A percentile compares a stretch with the other conserved stretches of the same genome.
phyloP scores from a whole-genome alignment of 1,139 yeast genomes.

The Hemisphaericaspora lyxosophila region DNA sequence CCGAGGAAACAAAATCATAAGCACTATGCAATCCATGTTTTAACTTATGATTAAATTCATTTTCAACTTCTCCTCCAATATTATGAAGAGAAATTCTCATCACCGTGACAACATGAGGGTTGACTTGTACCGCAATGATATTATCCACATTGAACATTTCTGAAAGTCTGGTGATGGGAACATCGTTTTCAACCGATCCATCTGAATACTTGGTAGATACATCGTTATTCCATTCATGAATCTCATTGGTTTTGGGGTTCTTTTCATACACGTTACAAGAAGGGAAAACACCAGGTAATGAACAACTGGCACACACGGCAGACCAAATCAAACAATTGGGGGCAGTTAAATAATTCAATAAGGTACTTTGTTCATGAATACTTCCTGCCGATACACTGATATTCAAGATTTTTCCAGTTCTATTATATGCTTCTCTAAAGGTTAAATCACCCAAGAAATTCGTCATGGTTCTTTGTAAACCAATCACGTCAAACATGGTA shows the following conservation, averaged over 20 bases:
- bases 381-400: conserved; percentile 59
- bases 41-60: conserved; percentile 49
- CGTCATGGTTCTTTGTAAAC: conserved; percentile 70
- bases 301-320: conserved; percentile 96
- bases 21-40: conserved; percentile 55
- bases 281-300: conserved; percentile 88
- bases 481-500: conserved; percentile 80
- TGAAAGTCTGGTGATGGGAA: conserved; percentile 84
- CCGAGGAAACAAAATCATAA: conserved; percentile 64
- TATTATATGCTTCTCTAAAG: conserved; percentile 57
- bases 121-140: conserved; percentile 94
- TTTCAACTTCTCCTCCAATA: conserved; percentile 71
- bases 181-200: conserved; percentile 92
- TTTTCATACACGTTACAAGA: conserved; percentile 85
- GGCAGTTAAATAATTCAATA: conserved; percentile 49
- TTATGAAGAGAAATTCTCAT: conserved; percentile 65
- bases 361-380: conserved; percentile 57
- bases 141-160: conserved; percentile 98
- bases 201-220: conserved; percentile 83
- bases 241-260: conserved; percentile 65
- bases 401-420: conserved; percentile 58
- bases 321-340: conserved; percentile 63
- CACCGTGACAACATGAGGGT: conserved; percentile 93
- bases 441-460: conserved; percentile 87
- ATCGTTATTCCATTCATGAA: conserved; percentile 78